These are phyloP conservation scores for Hygrocybe punicea DNA, from an alignment of 768 basidiomycete species.

Conservation along the genomic window DNA sequence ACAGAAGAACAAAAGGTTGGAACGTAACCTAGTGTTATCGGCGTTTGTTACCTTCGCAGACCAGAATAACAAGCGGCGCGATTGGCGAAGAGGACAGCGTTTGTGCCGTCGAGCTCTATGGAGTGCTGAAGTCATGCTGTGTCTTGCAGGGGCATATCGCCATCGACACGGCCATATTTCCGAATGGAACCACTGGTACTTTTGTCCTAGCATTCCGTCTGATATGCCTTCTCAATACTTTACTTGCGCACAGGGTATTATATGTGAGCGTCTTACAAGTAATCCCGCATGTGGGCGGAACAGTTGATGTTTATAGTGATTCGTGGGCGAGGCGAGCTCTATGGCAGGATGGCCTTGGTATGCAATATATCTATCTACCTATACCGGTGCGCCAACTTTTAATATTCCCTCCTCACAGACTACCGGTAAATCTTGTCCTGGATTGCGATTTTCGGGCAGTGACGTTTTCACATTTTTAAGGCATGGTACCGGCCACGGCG, in stretches of 20 bases:
- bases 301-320: conserved; percentile 48
- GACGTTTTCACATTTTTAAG: conserved; percentile 34
- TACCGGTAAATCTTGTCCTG: conserved; percentile 45
- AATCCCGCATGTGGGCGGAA: background rate
- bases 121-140: conserved; percentile 28
- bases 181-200: conserved; percentile 71
- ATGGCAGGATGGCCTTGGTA: conserved; percentile 87
- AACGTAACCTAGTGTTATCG: background rate
- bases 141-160: conserved; percentile 81
- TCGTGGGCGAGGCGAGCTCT: conserved; percentile 72
- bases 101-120: conserved; percentile 29
- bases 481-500: conserved; percentile 95
- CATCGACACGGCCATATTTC: conserved; percentile 82
- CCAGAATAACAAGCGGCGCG: conserved; percentile 34
- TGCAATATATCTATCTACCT: conserved; percentile 36
- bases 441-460: background rate
- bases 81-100: conserved; percentile 38
- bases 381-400: background rate
- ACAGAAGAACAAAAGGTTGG: background rate
- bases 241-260: conserved; percentile 44
- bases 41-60: conserved; percentile 23
- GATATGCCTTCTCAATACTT: background rate
- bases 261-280: conserved; percentile 40
- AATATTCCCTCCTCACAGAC: conserved; percentile 35
- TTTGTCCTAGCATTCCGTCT: conserved; percentile 10